A percentile compares a stretch with the other conserved stretches of the same genome.
Evolutionary conservation across 108 stramenopile species (phyloP).

Genomic region (Cyclotella distinguenda): DNA sequence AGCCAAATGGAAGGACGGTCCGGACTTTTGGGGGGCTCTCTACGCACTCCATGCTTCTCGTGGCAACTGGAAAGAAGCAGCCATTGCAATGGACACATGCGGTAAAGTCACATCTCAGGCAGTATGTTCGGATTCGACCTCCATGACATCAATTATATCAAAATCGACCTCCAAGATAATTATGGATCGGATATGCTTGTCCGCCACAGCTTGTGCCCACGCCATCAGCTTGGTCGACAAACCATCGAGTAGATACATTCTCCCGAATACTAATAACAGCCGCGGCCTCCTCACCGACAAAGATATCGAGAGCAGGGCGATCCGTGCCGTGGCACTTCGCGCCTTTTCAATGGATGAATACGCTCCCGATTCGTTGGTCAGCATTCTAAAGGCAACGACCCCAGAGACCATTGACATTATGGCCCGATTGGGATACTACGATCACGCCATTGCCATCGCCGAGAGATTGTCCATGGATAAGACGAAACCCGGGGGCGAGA

Average conservation of each 20-base stretch:
- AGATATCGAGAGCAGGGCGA: constrained; percentile 56
- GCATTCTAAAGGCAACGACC: constrained; percentile 33
- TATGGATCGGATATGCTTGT: constrained; percentile 59
- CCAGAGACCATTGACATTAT: constrained; percentile 52
- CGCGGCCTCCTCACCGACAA: constrained; percentile 46
- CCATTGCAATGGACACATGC: constrained; percentile 73
- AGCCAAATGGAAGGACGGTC: constrained; percentile 32
- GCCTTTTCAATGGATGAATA: constrained; percentile 57
- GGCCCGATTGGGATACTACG: constrained; percentile 67
- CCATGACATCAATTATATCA: constrained; percentile 4
- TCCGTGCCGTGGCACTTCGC: constrained; percentile 54
- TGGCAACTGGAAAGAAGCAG: constrained; percentile 74
- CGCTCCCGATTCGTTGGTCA: constrained; percentile 36
- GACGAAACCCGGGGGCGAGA: constrained; percentile 51
- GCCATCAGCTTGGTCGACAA: constrained; percentile 55
- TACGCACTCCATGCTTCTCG: constrained; percentile 78
- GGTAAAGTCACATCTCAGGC: constrained; percentile 34
- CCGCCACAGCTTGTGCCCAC: constrained; percentile 55
- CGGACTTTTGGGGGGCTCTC: constrained; percentile 74
- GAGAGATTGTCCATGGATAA: constrained; percentile 34
- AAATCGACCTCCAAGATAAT: constrained; percentile 39
- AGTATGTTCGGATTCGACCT: constrained; percentile 11
- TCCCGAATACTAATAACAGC: constrained; percentile 31
- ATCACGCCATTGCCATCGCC: constrained; percentile 61
- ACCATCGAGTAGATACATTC: constrained; percentile 21